Percentiles rank a stretch among this genome's conserved stretches.
Conservation (phyloP, 2,329 filamentous ascomycete genomes). For the Ilyonectria sp. region DNA sequence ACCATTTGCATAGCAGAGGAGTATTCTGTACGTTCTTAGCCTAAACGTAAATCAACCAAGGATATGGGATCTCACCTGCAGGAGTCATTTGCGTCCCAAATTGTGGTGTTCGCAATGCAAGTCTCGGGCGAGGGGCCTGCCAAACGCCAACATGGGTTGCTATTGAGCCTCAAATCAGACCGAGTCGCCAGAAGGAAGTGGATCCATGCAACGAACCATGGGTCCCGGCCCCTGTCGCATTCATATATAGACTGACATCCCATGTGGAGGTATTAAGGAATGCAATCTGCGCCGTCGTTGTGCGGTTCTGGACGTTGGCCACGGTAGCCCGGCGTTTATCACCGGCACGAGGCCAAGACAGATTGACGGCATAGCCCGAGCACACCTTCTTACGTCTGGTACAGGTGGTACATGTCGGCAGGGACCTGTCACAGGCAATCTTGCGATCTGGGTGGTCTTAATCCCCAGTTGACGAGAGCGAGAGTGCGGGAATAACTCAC, state of each 20-base stretch:
- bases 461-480: background rate
- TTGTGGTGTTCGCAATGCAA: conserved; percentile 2
- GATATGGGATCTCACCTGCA: background rate
- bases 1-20: conserved; percentile 18
- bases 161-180: background rate
- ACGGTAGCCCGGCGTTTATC: conserved; percentile 16
- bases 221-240: background rate
- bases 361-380: conserved; percentile 12
- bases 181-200: background rate
- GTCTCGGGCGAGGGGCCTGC: conserved; percentile 3
- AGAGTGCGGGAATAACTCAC: conserved; percentile 2
- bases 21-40: background rate
- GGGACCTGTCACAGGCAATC: conserved; percentile 24
- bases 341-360: conserved; percentile 18
- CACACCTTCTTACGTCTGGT: conserved; percentile 12
- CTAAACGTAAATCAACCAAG: too few relatives aligned
- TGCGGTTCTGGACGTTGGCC: conserved; percentile 11
- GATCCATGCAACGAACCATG: background rate
- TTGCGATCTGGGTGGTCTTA: conserved; percentile 18
- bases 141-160: background rate
- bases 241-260: conserved; percentile 19
- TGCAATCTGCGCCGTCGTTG: background rate
- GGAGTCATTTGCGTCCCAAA: conserved; percentile 12
- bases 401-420: conserved; percentile 18
- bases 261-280: conserved; percentile 19